Conservation (phyloP, 2,329 filamentous ascomycete species). For the Cercospora canescens region DNA sequence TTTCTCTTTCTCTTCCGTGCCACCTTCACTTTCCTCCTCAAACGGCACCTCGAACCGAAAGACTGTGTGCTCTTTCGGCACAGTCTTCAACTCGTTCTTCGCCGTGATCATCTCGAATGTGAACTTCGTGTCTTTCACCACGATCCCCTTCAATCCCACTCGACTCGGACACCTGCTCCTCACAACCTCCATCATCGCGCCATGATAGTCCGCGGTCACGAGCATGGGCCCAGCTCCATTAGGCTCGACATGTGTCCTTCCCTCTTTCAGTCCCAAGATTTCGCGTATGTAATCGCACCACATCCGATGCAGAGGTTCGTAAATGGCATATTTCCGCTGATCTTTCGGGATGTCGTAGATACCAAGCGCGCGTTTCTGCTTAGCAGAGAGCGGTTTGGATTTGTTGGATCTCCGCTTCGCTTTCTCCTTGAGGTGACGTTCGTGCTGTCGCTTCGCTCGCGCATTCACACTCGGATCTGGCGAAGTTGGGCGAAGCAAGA, state of each 20-base stretch:
- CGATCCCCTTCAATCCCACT: constrained; percentile 82
- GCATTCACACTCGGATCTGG: constrained; percentile 59
- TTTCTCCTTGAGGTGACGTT: constrained; percentile 36
- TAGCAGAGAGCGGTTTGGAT: constrained; percentile 72
- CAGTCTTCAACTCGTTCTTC: constrained; percentile 68
- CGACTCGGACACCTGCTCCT: constrained; percentile 76
- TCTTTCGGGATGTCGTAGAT: constrained; percentile 73
- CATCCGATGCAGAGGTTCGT: constrained; percentile 72
- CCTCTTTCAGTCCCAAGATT: constrained; percentile 60
- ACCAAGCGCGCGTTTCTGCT: constrained; percentile 70
- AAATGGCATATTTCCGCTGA: constrained; percentile 71
- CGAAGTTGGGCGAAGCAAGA: constrained; percentile 75
- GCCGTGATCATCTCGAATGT: constrained; percentile 81
- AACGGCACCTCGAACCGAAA: constrained; percentile 74
- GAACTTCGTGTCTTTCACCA: constrained; percentile 84
- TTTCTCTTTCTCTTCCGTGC: constrained; percentile 21
- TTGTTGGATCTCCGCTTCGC: constrained; percentile 46
- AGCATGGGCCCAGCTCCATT: constrained; percentile 69
- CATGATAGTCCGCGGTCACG: constrained; percentile 86
- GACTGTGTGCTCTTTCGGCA: constrained; percentile 88
- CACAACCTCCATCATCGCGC: constrained; percentile 79
- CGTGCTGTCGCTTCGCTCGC: constrained; percentile 48
- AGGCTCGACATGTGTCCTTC: constrained; percentile 54
- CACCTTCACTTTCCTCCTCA: constrained; percentile 23
- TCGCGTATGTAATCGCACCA: constrained; percentile 88